These are phyloP conservation scores for Rhododendron ferrugineum DNA, from an alignment of 148 eudicot genomes.

Conservation along the genomic window DNA sequence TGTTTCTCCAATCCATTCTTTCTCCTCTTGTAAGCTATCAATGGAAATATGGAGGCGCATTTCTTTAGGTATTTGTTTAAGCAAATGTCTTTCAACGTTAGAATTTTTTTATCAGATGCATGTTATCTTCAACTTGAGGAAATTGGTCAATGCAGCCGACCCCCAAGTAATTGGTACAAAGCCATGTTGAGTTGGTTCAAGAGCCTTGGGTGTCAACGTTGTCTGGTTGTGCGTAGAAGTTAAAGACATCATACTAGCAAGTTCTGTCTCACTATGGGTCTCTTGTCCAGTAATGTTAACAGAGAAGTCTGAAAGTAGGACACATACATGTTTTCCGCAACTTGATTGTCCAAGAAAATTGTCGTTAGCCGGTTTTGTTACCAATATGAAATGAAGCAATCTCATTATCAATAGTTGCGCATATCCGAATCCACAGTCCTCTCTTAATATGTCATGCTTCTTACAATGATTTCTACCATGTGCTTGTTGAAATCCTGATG, in stretches of 20 bases:
- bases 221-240: background rate
- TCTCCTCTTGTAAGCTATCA: background rate
- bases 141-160: background rate
- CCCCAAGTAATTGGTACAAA: background rate
- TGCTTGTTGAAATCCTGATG: background rate
- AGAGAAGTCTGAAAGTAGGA: background rate
- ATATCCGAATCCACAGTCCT: background rate
- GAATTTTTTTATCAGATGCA: background rate
- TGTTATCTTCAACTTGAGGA: background rate
- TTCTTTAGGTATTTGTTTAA: background rate
- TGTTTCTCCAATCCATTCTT: background rate
- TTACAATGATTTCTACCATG: background rate
- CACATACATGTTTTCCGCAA: no score
- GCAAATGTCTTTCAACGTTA: background rate
- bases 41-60: conserved; percentile 1
- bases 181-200: background rate
- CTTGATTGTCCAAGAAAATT: background rate
- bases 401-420: background rate
- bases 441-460: background rate
- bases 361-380: background rate
- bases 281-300: background rate
- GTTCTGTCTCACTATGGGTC: background rate
- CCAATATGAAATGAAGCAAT: background rate
- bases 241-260: background rate
- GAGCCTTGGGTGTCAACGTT: background rate